Evolutionary conservation across 345 rosid genomes (phyloP).

Genomic region (Syzygium aromaticum): DNA sequence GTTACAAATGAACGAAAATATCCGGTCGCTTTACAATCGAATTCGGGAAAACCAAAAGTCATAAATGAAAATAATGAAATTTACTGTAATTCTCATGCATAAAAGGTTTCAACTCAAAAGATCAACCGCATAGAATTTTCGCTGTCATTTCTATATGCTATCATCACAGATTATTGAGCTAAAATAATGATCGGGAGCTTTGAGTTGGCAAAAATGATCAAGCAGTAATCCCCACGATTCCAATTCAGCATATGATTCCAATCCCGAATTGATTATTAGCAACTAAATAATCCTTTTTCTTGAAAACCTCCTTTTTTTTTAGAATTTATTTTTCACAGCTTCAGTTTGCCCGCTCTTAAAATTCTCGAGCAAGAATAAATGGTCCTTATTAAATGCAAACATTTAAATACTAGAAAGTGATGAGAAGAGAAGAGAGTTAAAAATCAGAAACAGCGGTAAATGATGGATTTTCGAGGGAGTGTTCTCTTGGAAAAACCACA

Average conservation of each 20-base stretch:
- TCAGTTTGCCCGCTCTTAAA: not conserved
- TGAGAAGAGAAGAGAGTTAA: too few relatives aligned
- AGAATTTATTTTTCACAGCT: too few relatives aligned
- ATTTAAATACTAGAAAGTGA: not conserved
- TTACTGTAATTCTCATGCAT: accelerated
- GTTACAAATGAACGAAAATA: not conserved
- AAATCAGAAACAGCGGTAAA: too few relatives aligned
- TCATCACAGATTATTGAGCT: not conserved
- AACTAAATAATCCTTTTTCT: too few relatives aligned
- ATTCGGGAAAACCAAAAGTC: accelerated
- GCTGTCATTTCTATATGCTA: not conserved
- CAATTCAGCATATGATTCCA: too few relatives aligned
- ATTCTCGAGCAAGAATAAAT: not conserved
- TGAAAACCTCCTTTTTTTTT: too few relatives aligned
- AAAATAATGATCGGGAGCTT: not conserved
- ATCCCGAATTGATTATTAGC: too few relatives aligned
- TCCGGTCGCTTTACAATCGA: accelerated
- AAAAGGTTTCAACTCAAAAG: not conserved
- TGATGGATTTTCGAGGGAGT: not conserved
- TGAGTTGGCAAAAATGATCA: not conserved
- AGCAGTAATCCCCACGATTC: too few relatives aligned
- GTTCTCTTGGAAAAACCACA: too few relatives aligned
- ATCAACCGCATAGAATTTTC: accelerated
- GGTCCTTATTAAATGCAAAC: not conserved
- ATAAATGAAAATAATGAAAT: not conserved